Base-by-base conservation (phyloP, 306 rosid species). In the Datisca glomerata region DNA sequence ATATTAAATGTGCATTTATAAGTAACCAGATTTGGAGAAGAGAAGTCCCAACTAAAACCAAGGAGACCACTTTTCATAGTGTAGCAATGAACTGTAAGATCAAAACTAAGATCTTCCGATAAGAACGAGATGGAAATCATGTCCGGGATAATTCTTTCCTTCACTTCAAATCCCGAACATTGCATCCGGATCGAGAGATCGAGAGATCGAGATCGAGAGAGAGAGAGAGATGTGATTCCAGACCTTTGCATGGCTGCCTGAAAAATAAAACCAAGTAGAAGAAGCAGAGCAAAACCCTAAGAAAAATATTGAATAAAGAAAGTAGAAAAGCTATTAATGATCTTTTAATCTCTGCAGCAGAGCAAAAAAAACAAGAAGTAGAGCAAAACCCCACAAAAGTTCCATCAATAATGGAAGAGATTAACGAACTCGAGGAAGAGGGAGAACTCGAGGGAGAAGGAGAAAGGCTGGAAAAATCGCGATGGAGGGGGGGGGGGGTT, bases 351-450 rank as follows among this genome's bases (percentile, higher is more conserved):
- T 11, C 53, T 43, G 12, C 19, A 12, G 13, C 17, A 6, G 44
- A 23, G 31, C 16, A 32, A n/a, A 23, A 13, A 36, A 6, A 20
- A 7, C 12, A 24, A 18, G 32, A 22, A n/a, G n/a, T 29, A 35
- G 18, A 58, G 15, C 31, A 12, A 21, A 45, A 42, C n/a, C n/a
- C n/a, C n/a, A n/a, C 23, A 43, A 38, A 13, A 53, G 41, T 24
- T 53, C 48, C 12, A n/a, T 32, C 63, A 21, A 44, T 33, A 43
- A 82, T 87, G 97, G 75, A 73, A 16, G 78, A 57, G 33, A 24
- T 49, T 1, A 60, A 34, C 55, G 19, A n/a, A n/a, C n/a, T n/a
- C n/a, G n/a, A n/a, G n/a, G n/a, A n/a, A n/a, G n/a, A n/a, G n/a
- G n/a, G n/a, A n/a, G n/a, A n/a, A n/a, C n/a, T n/a, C n/a, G n/a